phyloP scores from a whole-genome alignment of 2,329 filamentous ascomycete genomes.

The Zymoseptoria ardabiliae region DNA sequence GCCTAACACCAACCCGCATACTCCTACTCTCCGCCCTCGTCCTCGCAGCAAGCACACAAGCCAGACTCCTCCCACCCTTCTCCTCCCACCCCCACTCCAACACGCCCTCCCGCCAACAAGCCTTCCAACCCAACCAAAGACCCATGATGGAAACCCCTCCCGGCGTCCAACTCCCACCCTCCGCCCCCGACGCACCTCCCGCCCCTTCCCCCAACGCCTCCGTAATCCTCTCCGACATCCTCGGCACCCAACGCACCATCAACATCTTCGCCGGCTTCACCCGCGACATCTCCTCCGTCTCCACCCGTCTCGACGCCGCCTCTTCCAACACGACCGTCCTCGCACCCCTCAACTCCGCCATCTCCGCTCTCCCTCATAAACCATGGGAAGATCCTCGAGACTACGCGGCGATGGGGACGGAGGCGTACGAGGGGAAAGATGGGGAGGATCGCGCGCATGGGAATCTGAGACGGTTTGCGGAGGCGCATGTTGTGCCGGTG shows the following conservation, averaged over 20 bases:
- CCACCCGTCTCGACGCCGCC: conserved; percentile 59
- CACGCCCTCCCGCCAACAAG: conserved; percentile 6
- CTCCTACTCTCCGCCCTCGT: conserved; percentile 1
- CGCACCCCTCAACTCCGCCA: conserved; percentile 75
- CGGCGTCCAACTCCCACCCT: conserved; percentile 18
- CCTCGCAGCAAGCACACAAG: background rate
- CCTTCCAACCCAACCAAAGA: conserved; percentile 4
- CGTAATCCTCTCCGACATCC: conserved; percentile 74
- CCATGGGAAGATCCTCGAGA: conserved; percentile 76
- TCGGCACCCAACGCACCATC: conserved; percentile 69
- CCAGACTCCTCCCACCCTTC: conserved; percentile 7
- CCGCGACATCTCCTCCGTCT: conserved; percentile 64
- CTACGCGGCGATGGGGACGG: conserved; percentile 57
- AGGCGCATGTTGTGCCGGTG: conserved; percentile 69
- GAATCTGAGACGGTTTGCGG: conserved; percentile 75
- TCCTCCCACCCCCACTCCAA: conserved; percentile 16
- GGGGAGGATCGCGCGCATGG: conserved; percentile 68
- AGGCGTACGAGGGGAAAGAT: conserved; percentile 67
- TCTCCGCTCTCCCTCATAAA: conserved; percentile 72
- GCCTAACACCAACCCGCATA: background rate
- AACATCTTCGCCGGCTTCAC: conserved; percentile 79
- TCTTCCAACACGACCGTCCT: conserved; percentile 72
- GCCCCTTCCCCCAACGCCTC: conserved; percentile 18
- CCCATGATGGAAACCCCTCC: conserved; percentile 19
- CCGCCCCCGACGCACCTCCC: conserved; percentile 5